Conservation (phyloP, 495 filamentous ascomycete genomes). For the Lophium mytilinum region DNA sequence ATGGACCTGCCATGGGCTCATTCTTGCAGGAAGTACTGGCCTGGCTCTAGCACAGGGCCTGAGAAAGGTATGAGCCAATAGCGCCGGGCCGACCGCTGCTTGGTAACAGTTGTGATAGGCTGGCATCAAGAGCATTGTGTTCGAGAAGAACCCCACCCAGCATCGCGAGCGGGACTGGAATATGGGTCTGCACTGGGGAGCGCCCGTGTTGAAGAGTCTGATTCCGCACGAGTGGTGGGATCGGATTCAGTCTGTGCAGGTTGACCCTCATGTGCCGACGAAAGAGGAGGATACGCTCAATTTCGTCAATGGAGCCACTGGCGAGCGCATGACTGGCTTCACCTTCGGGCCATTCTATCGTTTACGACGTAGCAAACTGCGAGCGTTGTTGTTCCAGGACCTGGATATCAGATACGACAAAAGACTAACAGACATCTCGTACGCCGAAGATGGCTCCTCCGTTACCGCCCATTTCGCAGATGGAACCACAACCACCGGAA, state of each 20-base stretch:
- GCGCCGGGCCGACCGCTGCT: background rate
- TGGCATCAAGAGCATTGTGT: conserved; percentile 42
- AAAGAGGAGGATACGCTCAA: conserved; percentile 32
- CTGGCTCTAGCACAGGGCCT: conserved; percentile 24
- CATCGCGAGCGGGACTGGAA: conserved; percentile 48
- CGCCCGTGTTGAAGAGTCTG: conserved; percentile 34
- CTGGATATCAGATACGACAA: conserved; percentile 37
- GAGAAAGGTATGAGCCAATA: conserved; percentile 13
- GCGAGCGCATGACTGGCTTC: conserved; percentile 33
- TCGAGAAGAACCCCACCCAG: conserved; percentile 39
- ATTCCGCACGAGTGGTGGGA: conserved; percentile 33
- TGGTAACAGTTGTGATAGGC: conserved; percentile 29
- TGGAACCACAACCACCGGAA: conserved; percentile 31
- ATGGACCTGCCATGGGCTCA: background rate
- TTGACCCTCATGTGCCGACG: conserved; percentile 32
- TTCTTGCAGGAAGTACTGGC: conserved; percentile 18
- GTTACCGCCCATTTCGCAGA: conserved; percentile 37
- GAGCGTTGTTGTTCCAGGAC: conserved; percentile 33
- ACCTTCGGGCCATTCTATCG: conserved; percentile 38
- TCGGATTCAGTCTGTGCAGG: conserved; percentile 36
- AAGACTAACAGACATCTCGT: conserved; percentile 16
- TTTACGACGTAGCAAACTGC: conserved; percentile 39
- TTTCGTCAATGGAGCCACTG: conserved; percentile 42
- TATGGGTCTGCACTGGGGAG: conserved; percentile 49
- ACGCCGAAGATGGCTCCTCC: conserved; percentile 12